phyloP scores from a whole-genome alignment of 2,329 filamentous ascomycete genomes.

The Hypoxylon sp. region DNA sequence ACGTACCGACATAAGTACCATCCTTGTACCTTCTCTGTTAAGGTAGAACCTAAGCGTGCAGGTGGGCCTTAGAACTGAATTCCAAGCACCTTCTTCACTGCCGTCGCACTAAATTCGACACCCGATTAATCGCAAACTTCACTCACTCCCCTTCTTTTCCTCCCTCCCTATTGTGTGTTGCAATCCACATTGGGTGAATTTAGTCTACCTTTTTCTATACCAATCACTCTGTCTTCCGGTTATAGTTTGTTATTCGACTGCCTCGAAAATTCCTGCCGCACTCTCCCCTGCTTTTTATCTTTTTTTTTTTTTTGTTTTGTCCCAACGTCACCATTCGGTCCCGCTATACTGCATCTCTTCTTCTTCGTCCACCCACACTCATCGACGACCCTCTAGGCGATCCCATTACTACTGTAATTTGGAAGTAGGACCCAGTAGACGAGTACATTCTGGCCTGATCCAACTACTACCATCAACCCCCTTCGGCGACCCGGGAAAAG shows the following conservation, averaged over 20 bases:
- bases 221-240: slow-evolving; percentile 22
- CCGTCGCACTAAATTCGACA: slow-evolving; percentile 40
- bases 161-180: slow-evolving; percentile 27
- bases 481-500: slow-evolving; percentile 19
- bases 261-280: slow-evolving; percentile 22
- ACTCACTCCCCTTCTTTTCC: slow-evolving; percentile 29
- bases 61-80: slow-evolving; percentile 25
- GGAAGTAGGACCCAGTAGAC: slow-evolving; percentile 16
- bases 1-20: slow-evolving; percentile 14
- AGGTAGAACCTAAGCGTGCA: slow-evolving; percentile 3
- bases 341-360: slow-evolving; percentile 25
- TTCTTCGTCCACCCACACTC: slow-evolving; percentile 23
- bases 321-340: slow-evolving; percentile 24
- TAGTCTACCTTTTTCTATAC: slow-evolving; percentile 20
- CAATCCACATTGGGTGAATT: slow-evolving; percentile 24
- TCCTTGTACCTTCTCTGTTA: slow-evolving; percentile 15
- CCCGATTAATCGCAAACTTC: slow-evolving; percentile 37
- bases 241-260: slow-evolving; percentile 27
- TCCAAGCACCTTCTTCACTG: slow-evolving; percentile 31
- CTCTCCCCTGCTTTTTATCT: slow-evolving; percentile 16
- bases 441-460: slow-evolving; percentile 19
- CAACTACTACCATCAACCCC: slow-evolving; percentile 20
- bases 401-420: slow-evolving; percentile 21
- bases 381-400: slow-evolving; percentile 20
- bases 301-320: slow-evolving; percentile 14